A percentile compares a stretch with the other conserved stretches of the same genome.
phyloP scores from a whole-genome alignment of 495 filamentous ascomycete genomes.

The Penicillium alfredii region DNA sequence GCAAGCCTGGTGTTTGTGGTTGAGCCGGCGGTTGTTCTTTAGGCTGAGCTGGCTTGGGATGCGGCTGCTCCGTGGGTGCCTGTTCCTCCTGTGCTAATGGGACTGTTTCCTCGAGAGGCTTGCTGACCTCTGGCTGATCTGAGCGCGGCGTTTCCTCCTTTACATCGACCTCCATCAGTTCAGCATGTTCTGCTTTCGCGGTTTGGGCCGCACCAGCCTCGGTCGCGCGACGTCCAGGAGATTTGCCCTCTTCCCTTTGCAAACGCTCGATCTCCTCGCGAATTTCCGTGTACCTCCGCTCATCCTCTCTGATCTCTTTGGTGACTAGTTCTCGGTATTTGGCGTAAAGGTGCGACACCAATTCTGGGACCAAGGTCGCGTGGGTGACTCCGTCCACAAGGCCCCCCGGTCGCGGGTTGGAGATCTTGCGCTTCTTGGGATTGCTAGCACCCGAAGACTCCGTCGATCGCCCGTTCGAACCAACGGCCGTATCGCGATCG shows the following conservation, averaged over 20 bases:
- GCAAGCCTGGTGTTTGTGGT: constrained; percentile 10
- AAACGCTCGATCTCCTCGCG: constrained; percentile 63
- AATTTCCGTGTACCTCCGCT: constrained; percentile 58
- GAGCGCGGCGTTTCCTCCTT: constrained; percentile 22
- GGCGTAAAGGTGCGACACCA: constrained; percentile 68
- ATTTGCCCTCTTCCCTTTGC: constrained; percentile 52
- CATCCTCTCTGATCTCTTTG: constrained; percentile 65
- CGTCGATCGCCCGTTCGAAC: constrained; percentile 23
- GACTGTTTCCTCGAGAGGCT: constrained; percentile 1
- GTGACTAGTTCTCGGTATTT: constrained; percentile 64
- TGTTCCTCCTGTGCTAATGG: constrained; percentile 9
- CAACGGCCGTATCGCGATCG: constrained; percentile 16
- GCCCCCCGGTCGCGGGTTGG: constrained; percentile 52
- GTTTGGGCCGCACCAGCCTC: constrained; percentile 11
- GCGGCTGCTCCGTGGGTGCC: too few species aligned
- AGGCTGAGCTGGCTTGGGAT: constrained; percentile 9
- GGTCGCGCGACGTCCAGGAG: constrained; percentile 9
- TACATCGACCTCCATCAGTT: constrained; percentile 34
- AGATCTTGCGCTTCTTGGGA: constrained; percentile 68
- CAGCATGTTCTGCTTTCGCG: constrained; percentile 19
- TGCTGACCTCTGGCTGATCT: constrained; percentile 4
- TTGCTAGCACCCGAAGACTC: constrained; percentile 33
- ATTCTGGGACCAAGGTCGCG: constrained; percentile 55
- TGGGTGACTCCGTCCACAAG: constrained; percentile 58
- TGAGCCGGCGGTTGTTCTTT: constrained; percentile 10